phyloP scores from a whole-genome alignment of 2,329 filamentous ascomycete species.

The Helotiales sp. region DNA sequence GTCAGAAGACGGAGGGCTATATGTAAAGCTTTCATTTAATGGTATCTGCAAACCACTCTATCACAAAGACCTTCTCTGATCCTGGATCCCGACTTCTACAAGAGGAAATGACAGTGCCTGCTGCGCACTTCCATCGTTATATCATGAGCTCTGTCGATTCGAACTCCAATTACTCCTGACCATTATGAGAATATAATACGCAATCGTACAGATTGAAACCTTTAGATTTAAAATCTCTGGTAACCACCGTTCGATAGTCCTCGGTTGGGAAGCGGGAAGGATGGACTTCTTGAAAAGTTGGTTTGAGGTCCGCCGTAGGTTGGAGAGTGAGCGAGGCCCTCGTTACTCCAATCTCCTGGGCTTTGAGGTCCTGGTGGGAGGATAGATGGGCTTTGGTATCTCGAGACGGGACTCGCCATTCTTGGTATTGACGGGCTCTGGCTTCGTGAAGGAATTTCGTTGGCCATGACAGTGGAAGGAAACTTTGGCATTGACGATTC shows the following conservation, averaged over 20 bases:
- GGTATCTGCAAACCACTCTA: not conserved
- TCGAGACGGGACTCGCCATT: constrained; percentile 5
- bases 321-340: constrained; percentile 20
- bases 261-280: constrained; percentile 15
- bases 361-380: constrained; percentile 15
- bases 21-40: not conserved
- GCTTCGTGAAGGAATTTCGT: constrained; percentile 16
- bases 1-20: not conserved
- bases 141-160: constrained; percentile 1
- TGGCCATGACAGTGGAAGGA: constrained; percentile 5
- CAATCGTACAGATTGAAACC: no score
- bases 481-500: constrained; percentile 13
- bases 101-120: constrained; percentile 1
- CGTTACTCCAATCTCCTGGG: constrained; percentile 20
- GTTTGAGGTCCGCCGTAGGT: constrained; percentile 14
- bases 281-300: constrained; percentile 15
- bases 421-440: constrained; percentile 12
- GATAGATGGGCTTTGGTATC: constrained; percentile 10
- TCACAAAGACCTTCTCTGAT: not conserved
- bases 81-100: not conserved
- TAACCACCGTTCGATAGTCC: constrained; percentile 16
- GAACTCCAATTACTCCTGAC: not conserved
- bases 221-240: constrained; percentile 5
- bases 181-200: not conserved
- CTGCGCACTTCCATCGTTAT: not conserved